Evolutionary conservation across 2,329 filamentous ascomycete genomes (phyloP).

Genomic region (Tolypocladium album): DNA sequence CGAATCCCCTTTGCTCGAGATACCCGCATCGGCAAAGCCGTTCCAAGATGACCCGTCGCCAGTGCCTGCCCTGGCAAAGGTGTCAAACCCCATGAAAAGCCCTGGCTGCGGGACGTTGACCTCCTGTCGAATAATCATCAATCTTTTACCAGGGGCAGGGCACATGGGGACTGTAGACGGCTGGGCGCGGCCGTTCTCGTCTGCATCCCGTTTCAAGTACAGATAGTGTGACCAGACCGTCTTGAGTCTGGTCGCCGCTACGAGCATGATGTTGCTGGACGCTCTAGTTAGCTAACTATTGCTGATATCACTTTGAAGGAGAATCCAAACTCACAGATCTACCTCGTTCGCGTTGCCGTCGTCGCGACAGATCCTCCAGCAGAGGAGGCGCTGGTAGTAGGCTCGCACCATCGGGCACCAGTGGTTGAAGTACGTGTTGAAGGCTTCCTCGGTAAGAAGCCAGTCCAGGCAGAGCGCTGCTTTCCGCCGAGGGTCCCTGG

Average conservation of each 20-base stretch:
- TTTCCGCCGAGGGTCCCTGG: slow-evolving; percentile 56
- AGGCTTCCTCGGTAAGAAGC: slow-evolving; percentile 62
- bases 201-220: slow-evolving; percentile 59
- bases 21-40: slow-evolving; percentile 13
- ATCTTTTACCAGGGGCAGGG: slow-evolving; percentile 73
- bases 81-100: slow-evolving; percentile 39
- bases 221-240: slow-evolving; percentile 72
- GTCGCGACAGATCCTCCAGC: slow-evolving; percentile 78
- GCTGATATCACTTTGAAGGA: too few species aligned
- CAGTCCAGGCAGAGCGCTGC: slow-evolving; percentile 61
- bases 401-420: slow-evolving; percentile 94
- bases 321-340: slow-evolving; percentile 50
- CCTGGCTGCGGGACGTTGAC: slow-evolving; percentile 34
- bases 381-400: slow-evolving; percentile 83
- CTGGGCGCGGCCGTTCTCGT: slow-evolving; percentile 38
- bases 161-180: slow-evolving; percentile 74
- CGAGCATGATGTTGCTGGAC: slow-evolving; percentile 56
- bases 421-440: slow-evolving; percentile 77
- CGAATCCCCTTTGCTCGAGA: slow-evolving; percentile 22
- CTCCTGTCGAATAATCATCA: slow-evolving; percentile 83
- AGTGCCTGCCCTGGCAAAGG: slow-evolving; percentile 21
- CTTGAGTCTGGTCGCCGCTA: slow-evolving; percentile 57
- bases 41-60: slow-evolving; percentile 12
- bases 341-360: slow-evolving; percentile 53
- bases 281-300: slow-evolving; percentile 12